Evolutionary conservation across 768 basidiomycete species (phyloP), one percentile per base, ranked within the genome.

Genomic region (Tulasnella sp.): DNA sequence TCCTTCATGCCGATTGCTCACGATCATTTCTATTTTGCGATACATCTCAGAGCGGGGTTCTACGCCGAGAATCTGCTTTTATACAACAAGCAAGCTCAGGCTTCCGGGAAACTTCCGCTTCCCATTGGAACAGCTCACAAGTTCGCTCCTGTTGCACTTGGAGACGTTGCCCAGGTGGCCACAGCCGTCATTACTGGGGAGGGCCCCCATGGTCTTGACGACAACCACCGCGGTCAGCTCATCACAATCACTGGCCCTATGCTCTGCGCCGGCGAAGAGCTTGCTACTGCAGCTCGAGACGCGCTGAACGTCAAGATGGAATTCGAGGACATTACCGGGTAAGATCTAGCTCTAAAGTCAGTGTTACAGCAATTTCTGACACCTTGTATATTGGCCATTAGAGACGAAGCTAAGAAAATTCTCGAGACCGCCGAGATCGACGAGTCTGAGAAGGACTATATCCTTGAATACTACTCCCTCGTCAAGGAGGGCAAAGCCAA

Each of bases 401-500:
- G 51, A 34, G 49, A 50, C 42, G 30, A 27, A 50, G 21, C 9
- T 13, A 4, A 21, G 19, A 15, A 2, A 7, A 19, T 48, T 24
- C n/a, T 21, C 11, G 10, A 34, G 19, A 17, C 11, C 17, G 38
- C 49, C 19, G 5, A 61, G 24, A 32, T 53, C 10, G 51, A 49
- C 44, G 38, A 43, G 63, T 60, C 69, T 15, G 70, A 71, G 54
- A 70, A 68, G 56, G 68, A 70, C 55, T 71, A 70, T 50, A 58
- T 70, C 51, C 63, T 68, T 60, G 73, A 73, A 61, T 68, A 66
- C 52, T 69, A 65, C 51, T 66, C 68, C 38, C 71, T 67, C 21
- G 68, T 71, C n/a, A 66, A 69, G 26, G 70, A 69, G 56, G 70
- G 70, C 13, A 72, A 70, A 66, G 67, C 70, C 38, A 66, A 64